These are phyloP conservation scores for Tylopilus vinaceipallidus DNA, from an alignment of 768 basidiomycete genomes.

Conservation along the genomic window DNA sequence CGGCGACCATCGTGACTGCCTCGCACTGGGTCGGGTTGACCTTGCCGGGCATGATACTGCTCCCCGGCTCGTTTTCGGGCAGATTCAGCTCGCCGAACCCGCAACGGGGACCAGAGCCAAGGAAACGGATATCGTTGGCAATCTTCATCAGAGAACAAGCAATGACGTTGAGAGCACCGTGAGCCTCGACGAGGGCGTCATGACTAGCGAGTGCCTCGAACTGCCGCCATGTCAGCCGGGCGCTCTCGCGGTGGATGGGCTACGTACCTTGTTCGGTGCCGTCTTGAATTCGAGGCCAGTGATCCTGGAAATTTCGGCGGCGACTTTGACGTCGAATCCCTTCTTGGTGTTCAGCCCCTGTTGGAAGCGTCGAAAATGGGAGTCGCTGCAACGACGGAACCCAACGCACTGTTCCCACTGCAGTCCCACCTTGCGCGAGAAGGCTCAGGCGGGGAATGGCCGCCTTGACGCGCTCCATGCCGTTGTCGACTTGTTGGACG, in stretches of 20 bases:
- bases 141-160: slow-evolving; percentile 99
- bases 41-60: slow-evolving; percentile 99
- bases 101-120: slow-evolving; percentile 96
- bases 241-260: background rate
- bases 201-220: slow-evolving; percentile 98
- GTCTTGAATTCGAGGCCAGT: slow-evolving; percentile 92
- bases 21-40: slow-evolving; percentile 99
- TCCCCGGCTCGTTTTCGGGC: slow-evolving; percentile 98
- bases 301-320: slow-evolving; percentile 85
- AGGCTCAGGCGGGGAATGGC: slow-evolving; percentile 82
- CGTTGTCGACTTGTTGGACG: slow-evolving; percentile 90
- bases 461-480: slow-evolving; percentile 79
- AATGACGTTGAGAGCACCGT: slow-evolving; percentile 93
- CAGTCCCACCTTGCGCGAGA: slow-evolving; percentile 97
- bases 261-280: slow-evolving; percentile 90
- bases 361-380: slow-evolving; percentile 6
- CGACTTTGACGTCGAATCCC: slow-evolving; percentile 95
- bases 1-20: slow-evolving; percentile 97
- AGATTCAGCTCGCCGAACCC: slow-evolving; percentile 92
- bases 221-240: slow-evolving; percentile 38
- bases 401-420: slow-evolving; percentile 86
- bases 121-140: slow-evolving; percentile 97
- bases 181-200: slow-evolving; percentile 96
- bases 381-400: background rate
- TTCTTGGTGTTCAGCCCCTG: slow-evolving; percentile 96